Percentiles rank a stretch among this genome's conserved stretches.
phyloP scores from a whole-genome alignment of 768 basidiomycete genomes.

The Suillus paluster region DNA sequence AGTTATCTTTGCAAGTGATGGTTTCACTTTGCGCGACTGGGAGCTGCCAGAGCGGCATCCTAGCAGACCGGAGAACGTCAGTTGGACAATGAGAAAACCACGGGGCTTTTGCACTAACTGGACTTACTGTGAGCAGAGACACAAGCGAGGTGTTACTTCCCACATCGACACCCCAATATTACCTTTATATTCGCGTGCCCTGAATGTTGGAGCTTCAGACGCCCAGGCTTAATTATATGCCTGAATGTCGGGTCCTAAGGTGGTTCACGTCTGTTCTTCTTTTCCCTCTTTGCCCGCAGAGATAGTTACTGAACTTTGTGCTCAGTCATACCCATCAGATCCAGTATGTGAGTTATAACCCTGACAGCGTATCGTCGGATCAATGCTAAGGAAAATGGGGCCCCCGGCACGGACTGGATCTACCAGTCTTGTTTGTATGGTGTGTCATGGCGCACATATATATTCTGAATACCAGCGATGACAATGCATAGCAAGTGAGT shows the following conservation, averaged over 20 bases:
- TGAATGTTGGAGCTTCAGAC: not conserved
- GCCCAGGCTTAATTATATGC: not conserved
- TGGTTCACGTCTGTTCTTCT: too few relatives aligned
- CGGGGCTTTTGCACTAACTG: not conserved
- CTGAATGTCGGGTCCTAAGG: not conserved
- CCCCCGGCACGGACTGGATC: too few relatives aligned
- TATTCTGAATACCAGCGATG: too few relatives aligned
- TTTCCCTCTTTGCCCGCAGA: too few relatives aligned
- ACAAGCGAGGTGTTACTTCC: not conserved
- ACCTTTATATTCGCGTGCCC: not conserved
- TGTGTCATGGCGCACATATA: too few relatives aligned
- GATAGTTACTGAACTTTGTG: too few relatives aligned
- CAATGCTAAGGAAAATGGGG: too few relatives aligned
- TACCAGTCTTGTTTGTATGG: too few relatives aligned
- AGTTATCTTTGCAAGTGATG: slow-evolving; percentile 6
- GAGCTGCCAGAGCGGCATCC: not conserved
- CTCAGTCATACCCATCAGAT: too few relatives aligned
- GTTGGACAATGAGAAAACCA: not conserved
- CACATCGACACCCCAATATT: not conserved
- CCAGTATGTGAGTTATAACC: too few relatives aligned
- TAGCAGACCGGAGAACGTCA: not conserved
- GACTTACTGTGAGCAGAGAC: not conserved
- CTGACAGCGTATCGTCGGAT: too few relatives aligned
- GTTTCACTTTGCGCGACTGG: not conserved
- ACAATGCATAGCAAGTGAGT: too few relatives aligned